Conservation (phyloP, 345 rosid species). For the Fremontodendron californicum region DNA sequence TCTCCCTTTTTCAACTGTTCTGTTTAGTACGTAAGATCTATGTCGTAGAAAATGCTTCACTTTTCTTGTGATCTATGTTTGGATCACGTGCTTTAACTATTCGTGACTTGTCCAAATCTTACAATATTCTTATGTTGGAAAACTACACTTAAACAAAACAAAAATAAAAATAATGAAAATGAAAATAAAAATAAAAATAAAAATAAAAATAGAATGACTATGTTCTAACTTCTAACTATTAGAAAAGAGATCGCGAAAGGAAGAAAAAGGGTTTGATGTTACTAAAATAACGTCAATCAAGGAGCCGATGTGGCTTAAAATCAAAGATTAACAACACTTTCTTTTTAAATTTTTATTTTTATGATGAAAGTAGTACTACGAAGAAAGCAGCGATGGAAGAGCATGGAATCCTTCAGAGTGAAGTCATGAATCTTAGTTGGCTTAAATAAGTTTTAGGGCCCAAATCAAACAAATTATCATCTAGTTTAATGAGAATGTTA, state of each 20-base stretch:
- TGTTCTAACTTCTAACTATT: too few relatives aligned
- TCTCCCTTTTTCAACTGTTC: background rate
- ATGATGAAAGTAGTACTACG: background rate
- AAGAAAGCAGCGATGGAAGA: background rate
- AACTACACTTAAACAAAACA: too few relatives aligned
- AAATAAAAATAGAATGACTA: too few relatives aligned
- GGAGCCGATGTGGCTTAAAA: conserved; percentile 3
- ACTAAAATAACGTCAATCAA: conserved; percentile 24
- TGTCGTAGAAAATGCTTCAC: background rate
- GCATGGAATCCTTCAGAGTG: background rate
- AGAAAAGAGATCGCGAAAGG: too few relatives aligned
- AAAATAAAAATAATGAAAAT: too few relatives aligned
- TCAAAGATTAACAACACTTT: background rate
- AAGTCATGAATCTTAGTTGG: background rate
- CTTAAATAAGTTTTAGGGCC: background rate
- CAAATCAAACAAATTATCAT: too few relatives aligned
- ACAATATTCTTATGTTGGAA: too few relatives aligned
- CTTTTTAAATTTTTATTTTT: too few relatives aligned
- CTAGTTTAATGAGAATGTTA: too few relatives aligned
- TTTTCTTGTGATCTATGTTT: background rate
- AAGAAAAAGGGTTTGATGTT: background rate
- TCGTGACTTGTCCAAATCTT: background rate
- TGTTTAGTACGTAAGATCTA: background rate
- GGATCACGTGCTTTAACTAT: conserved; percentile 8
- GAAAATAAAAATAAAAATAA: too few relatives aligned